A percentile compares a stretch with the other conserved stretches of the same genome.
These are phyloP conservation scores for Fusarium guadeloupense DNA, from an alignment of 2,329 filamentous ascomycete species.

Conservation along the genomic window DNA sequence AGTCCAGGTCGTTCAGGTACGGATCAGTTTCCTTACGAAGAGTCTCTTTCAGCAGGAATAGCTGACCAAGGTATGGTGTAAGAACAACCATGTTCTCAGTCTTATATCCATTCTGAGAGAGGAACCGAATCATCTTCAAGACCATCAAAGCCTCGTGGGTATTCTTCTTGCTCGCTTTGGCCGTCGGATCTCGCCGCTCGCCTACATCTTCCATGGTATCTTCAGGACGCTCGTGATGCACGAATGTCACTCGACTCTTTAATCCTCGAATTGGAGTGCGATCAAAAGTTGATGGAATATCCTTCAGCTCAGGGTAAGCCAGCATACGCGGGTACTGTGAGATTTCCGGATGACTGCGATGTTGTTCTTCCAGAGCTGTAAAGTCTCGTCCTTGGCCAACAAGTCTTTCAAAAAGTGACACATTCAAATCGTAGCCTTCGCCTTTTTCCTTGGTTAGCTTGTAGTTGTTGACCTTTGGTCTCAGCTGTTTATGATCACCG, in stretches of 20 bases:
- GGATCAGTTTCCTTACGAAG: conserved; percentile 69
- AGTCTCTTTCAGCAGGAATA: conserved; percentile 64
- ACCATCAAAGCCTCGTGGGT: conserved; percentile 72
- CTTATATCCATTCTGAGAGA: conserved; percentile 76
- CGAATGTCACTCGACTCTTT: conserved; percentile 67
- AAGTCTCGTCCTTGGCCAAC: conserved; percentile 64
- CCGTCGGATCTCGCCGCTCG: conserved; percentile 61
- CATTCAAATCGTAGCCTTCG: conserved; percentile 72
- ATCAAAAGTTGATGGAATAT: conserved; percentile 59
- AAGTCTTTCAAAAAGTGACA: conserved; percentile 75
- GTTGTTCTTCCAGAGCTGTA: conserved; percentile 66
- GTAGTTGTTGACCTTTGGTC: conserved; percentile 73
- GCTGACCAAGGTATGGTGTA: conserved; percentile 77
- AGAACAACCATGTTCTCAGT: conserved; percentile 72
- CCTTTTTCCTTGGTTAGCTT: conserved; percentile 69
- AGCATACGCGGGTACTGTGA: conserved; percentile 65
- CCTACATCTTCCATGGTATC: conserved; percentile 51
- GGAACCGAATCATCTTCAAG: conserved; percentile 69
- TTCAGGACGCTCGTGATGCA: conserved; percentile 70
- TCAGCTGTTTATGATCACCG: conserved; percentile 77
- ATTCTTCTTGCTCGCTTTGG: conserved; percentile 67
- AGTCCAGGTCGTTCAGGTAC: conserved; percentile 74
- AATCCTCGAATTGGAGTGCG: conserved; percentile 65
- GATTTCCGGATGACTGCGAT: conserved; percentile 75
- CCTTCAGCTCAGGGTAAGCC: conserved; percentile 69